Evolutionary conservation across 2,329 filamentous ascomycete species (phyloP).

Genomic region (Phoma sp.): DNA sequence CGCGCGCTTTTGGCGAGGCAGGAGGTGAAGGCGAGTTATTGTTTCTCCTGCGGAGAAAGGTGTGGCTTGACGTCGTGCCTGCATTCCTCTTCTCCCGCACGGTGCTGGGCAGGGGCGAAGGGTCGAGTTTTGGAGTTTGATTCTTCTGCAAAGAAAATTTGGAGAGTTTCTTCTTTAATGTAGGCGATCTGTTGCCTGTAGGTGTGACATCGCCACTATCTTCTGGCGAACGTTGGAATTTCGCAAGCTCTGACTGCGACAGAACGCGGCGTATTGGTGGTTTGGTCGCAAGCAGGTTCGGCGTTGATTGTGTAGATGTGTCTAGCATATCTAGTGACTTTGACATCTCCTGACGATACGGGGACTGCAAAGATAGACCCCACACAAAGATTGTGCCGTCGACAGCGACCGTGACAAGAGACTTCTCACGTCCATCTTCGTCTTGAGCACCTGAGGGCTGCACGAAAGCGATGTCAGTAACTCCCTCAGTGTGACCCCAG

Average conservation of each 20-base stretch:
- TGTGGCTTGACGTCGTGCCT: slow-evolving; percentile 17
- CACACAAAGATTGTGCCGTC: slow-evolving; percentile 60
- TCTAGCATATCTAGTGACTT: slow-evolving; percentile 47
- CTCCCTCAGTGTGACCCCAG: slow-evolving; percentile 93
- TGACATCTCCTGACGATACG: slow-evolving; percentile 39
- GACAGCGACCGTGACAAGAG: slow-evolving; percentile 56
- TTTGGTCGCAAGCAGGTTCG: slow-evolving; percentile 51
- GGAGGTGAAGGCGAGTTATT: slow-evolving; percentile 53
- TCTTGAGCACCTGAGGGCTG: slow-evolving; percentile 49
- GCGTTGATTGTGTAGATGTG: slow-evolving; percentile 39
- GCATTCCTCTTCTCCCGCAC: slow-evolving; percentile 30
- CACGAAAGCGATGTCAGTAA: slow-evolving; percentile 78
- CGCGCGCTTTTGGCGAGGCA: slow-evolving; percentile 43
- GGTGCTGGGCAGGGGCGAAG: slow-evolving; percentile 39
- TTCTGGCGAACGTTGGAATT: slow-evolving; percentile 67
- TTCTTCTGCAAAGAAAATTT: slow-evolving; percentile 54
- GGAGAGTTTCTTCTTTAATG: slow-evolving; percentile 62
- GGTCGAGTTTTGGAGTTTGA: slow-evolving; percentile 54
- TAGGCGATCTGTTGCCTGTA: slow-evolving; percentile 55
- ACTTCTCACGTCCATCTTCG: slow-evolving; percentile 56
- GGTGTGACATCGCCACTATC: slow-evolving; percentile 44
- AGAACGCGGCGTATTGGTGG: slow-evolving; percentile 84
- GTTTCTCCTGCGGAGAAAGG: slow-evolving; percentile 33
- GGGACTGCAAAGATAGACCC: slow-evolving; percentile 41
- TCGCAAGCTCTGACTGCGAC: slow-evolving; percentile 84